Conservation (phyloP, 805 yeast species). For the Blastobotrys terrestris region DNA sequence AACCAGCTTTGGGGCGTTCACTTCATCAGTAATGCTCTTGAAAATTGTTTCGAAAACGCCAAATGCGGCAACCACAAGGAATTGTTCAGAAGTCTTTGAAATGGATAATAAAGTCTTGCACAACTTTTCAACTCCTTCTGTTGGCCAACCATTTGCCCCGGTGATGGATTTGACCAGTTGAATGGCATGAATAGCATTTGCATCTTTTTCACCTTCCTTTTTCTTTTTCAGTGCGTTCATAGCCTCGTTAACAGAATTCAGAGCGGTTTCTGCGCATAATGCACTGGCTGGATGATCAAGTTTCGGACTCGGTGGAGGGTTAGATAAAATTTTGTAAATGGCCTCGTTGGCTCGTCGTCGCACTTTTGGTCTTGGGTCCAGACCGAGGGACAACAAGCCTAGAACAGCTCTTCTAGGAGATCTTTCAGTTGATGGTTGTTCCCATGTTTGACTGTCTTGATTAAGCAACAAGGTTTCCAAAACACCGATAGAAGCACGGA, state of each 20-base stretch:
- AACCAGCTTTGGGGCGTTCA: slow-evolving; percentile 56
- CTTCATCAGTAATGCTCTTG: slow-evolving; percentile 48
- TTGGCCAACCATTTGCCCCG: slow-evolving; percentile 78
- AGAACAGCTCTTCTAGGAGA: slow-evolving; percentile 79
- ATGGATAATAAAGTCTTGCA: slow-evolving; percentile 73
- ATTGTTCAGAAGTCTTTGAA: slow-evolving; percentile 80
- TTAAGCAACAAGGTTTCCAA: slow-evolving; percentile 72
- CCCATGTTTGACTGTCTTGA: slow-evolving; percentile 80
- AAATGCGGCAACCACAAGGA: slow-evolving; percentile 73
- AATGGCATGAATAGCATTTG: slow-evolving; percentile 64
- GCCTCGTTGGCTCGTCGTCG: slow-evolving; percentile 94
- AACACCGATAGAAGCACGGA: slow-evolving; percentile 79
- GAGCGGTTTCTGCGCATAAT: slow-evolving; percentile 60
- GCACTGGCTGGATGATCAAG: slow-evolving; percentile 73
- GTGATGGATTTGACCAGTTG: slow-evolving; percentile 72
- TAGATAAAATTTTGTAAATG: slow-evolving; percentile 52
- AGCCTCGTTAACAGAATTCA: slow-evolving; percentile 46
- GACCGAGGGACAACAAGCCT: slow-evolving; percentile 68
- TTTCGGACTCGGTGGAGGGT: slow-evolving; percentile 72
- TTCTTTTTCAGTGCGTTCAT: slow-evolving; percentile 32
- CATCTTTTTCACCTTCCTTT: slow-evolving; percentile 38
- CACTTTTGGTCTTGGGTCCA: slow-evolving; percentile 91
- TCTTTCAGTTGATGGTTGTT: slow-evolving; percentile 29
- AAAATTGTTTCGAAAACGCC: slow-evolving; percentile 77
- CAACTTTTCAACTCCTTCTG: slow-evolving; percentile 55